Evolutionary conservation across 2,329 filamentous ascomycete genomes (phyloP), one percentile per base, ranked within the genome.

Genomic region (Phaeosphaeriaceae sp.): DNA sequence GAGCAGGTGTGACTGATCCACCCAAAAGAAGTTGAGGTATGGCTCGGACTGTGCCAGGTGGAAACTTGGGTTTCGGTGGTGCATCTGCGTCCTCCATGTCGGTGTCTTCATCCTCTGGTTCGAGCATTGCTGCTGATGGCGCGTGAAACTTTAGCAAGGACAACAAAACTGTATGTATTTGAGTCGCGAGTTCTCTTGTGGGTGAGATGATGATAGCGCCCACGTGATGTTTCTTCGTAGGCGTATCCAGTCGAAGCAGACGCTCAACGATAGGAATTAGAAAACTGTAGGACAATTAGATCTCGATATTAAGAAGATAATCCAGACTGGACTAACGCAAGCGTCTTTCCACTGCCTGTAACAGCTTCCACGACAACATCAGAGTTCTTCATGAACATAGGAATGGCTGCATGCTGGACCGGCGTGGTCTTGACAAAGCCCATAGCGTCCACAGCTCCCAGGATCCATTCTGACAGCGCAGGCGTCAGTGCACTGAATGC

Each of bases 201-300:
- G 95, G 95, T 17, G 93, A 94, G 59, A 99, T 89, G 68, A 99
- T 89, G 62, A 99, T 95, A 63, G 91, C 92, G 58, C 90, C 91
- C 58, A 99, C 86, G 75, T 98, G 92, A 76, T 97, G 90, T 72
- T 90, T 92, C 79, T 95, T 96, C 33, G 92, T 88, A 2, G 92
- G 90, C 60, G 94, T 91, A 60, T 93, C 89, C 25, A 91, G 80
- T 64, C 90, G 88, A 58, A 98, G 81, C 47, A 98, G 83, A 67
- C 91, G 90, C 78, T 96, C 90, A 22, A 96, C 86, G 3, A 96
- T 82, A 1, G 93, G 93, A 48, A 97, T 89, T 33, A 96, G 80
- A 71, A 94, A 99, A 1, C 72, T 74, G 44, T 19, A 10, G 54
- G 19, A n/a, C n/a, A n/a, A 19, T 54, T 3, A 33, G 48, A 51